Evolutionary conservation across 352 stramenopile species (phyloP).

Genomic region (Pythium utonaiense): DNA sequence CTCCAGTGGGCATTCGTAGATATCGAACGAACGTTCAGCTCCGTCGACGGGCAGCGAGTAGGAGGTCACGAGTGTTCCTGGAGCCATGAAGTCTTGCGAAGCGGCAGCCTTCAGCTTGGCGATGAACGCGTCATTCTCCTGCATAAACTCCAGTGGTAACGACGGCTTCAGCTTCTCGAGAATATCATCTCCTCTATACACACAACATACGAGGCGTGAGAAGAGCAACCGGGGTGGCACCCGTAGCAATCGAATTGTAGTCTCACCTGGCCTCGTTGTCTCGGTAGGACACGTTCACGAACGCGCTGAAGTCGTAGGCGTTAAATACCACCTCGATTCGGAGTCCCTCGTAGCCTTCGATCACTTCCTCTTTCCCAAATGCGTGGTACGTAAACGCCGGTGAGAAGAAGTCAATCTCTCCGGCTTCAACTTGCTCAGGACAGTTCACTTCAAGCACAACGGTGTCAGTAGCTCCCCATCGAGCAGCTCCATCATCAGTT

Average conservation of each 20-base stretch:
- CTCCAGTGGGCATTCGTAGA: conserved; percentile 61
- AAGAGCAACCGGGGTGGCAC: no score
- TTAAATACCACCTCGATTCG: conserved; percentile 58
- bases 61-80: conserved; percentile 34
- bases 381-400: conserved; percentile 81
- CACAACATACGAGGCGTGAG: neutral
- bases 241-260: conserved; percentile 6
- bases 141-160: conserved; percentile 38
- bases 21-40: conserved; percentile 43
- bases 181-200: conserved; percentile 45
- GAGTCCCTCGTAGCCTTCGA: conserved; percentile 61
- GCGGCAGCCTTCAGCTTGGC: conserved; percentile 13
- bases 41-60: conserved; percentile 33
- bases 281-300: conserved; percentile 51
- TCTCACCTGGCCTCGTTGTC: conserved; percentile 37
- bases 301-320: conserved; percentile 55
- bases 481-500: neutral
- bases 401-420: conserved; percentile 44
- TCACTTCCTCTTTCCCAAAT: conserved; percentile 69
- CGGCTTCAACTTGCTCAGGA: conserved; percentile 35
- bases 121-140: conserved; percentile 42
- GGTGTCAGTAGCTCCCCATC: neutral
- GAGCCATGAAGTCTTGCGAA: conserved; percentile 31
- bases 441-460: conserved; percentile 35
- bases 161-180: conserved; percentile 44